Conservation (phyloP, 768 basidiomycete species). For the Amanita rubescens region DNA sequence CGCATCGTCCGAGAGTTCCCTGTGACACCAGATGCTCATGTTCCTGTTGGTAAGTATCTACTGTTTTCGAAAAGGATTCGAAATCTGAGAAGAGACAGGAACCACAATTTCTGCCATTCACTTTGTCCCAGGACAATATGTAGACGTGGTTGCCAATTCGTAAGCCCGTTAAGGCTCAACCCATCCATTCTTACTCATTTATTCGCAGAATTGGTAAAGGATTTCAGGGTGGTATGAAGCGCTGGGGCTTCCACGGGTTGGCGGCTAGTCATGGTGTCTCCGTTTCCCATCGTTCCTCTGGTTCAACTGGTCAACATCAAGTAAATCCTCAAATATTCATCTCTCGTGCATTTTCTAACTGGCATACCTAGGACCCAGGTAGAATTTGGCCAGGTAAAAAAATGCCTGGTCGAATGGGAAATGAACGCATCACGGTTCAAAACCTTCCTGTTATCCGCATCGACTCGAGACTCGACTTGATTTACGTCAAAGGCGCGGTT, state of each 20-base stretch:
- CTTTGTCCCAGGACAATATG: constrained; percentile 95
- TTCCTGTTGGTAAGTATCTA: constrained; percentile 71
- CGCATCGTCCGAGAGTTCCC: constrained; percentile 82
- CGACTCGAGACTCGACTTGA: constrained; percentile 77
- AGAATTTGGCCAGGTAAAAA: constrained; percentile 96
- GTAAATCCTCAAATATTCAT: constrained; percentile 28
- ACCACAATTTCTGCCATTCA: constrained; percentile 87
- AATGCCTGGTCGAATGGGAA: constrained; percentile 95
- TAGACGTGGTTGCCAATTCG: constrained; percentile 90
- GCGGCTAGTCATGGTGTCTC: constrained; percentile 96
- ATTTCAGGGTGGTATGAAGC: constrained; percentile 95
- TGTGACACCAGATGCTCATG: constrained; percentile 81
- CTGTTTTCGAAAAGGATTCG: not conserved
- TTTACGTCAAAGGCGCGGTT: constrained; percentile 88
- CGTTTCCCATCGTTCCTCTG: constrained; percentile 85
- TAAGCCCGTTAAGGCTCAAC: constrained; percentile 36
- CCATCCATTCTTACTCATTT: not conserved
- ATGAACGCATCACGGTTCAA: constrained; percentile 71
- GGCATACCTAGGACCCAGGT: constrained; percentile 72
- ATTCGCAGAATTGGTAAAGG: constrained; percentile 84
- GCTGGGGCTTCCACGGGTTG: constrained; percentile 88
- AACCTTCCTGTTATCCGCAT: constrained; percentile 87
- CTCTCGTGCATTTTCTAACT: constrained; percentile 3
- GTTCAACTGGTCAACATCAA: constrained; percentile 93
- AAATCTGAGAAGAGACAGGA: constrained; percentile 36